Evolutionary conservation across 2,329 filamentous ascomycete species (phyloP).

Genomic region (Metarhizium anisopliae): DNA sequence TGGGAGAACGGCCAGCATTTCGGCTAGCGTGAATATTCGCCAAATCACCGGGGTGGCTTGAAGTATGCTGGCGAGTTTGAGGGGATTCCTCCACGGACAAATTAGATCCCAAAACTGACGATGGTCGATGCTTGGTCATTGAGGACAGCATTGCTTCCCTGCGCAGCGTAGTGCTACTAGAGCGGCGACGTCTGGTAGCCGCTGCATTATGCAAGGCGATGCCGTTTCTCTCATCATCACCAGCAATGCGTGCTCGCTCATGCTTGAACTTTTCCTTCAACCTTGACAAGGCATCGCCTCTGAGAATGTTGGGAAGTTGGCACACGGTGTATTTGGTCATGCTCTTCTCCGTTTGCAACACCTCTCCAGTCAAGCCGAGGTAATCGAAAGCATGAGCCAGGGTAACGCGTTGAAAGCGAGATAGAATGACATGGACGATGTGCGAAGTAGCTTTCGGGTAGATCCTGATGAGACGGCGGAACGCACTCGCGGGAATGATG

Average conservation of each 20-base stretch:
- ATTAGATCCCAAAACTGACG: conserved; percentile 33
- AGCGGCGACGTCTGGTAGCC: conserved; percentile 56
- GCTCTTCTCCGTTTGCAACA: conserved; percentile 82
- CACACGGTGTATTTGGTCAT: conserved; percentile 91
- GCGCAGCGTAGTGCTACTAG: conserved; percentile 63
- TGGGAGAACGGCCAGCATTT: conserved; percentile 37
- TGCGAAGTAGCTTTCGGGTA: conserved; percentile 96
- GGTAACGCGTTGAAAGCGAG: conserved; percentile 87
- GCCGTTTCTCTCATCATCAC: conserved; percentile 74
- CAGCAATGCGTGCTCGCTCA: conserved; percentile 73
- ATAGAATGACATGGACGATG: conserved; percentile 95
- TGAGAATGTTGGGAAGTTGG: conserved; percentile 82
- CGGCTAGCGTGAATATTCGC: conserved; percentile 67
- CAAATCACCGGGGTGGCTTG: conserved; percentile 63
- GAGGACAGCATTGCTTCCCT: conserved; percentile 74
- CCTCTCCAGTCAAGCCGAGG: conserved; percentile 82
- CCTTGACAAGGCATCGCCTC: conserved; percentile 71
- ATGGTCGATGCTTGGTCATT: conserved; percentile 35
- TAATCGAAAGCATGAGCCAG: conserved; percentile 92
- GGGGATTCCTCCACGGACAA: conserved; percentile 26
- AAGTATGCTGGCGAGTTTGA: conserved; percentile 34
- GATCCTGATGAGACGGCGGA: conserved; percentile 81
- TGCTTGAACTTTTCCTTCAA: conserved; percentile 88
- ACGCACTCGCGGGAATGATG: conserved; percentile 94
- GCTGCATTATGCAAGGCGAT: conserved; percentile 86